Percentiles rank a stretch among this genome's conserved stretches.
Conservation (phyloP, 1,139 yeast genomes). For the Blastobotrys malaysiensis region DNA sequence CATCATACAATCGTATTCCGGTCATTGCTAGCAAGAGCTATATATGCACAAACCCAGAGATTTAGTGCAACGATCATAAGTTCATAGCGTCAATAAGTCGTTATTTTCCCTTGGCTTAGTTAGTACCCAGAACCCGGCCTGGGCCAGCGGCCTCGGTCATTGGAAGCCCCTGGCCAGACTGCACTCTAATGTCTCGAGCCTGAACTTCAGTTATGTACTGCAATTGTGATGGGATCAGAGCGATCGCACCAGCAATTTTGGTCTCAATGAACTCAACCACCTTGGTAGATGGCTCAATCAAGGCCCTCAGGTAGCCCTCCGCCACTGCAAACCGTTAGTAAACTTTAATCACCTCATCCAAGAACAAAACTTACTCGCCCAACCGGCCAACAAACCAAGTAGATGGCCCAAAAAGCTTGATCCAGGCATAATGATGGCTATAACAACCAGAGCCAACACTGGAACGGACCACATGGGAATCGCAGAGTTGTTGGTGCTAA, state of each 20-base stretch:
- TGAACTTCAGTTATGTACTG: constrained; percentile 53
- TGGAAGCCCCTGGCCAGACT: constrained; percentile 4
- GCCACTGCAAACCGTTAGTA: constrained; percentile 41
- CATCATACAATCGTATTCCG: background rate
- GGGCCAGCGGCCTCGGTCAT: constrained; percentile 1
- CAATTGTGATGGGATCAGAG: constrained; percentile 49
- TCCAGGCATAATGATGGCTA: constrained; percentile 47
- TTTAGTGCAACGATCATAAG: background rate
- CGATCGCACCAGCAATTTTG: constrained; percentile 46
- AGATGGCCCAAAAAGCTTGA: constrained; percentile 73
- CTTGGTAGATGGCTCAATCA: constrained; percentile 61
- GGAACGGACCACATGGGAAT: constrained; percentile 65
- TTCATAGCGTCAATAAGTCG: background rate
- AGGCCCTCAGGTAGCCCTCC: constrained; percentile 47
- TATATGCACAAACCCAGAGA: no score
- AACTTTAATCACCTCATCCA: background rate
- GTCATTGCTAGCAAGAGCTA: no score
- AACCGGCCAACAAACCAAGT: constrained; percentile 50
- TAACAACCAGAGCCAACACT: constrained; percentile 45
- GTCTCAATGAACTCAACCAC: constrained; percentile 62
- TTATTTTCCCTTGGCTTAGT: background rate
- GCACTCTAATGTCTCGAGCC: constrained; percentile 36
- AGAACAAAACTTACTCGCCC: constrained; percentile 19
- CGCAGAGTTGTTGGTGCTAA: constrained; percentile 22
- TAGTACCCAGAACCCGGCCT: constrained; percentile 5